These are phyloP conservation scores for Thelephora ganbajun DNA, from an alignment of 768 basidiomycete species.

Conservation along the genomic window DNA sequence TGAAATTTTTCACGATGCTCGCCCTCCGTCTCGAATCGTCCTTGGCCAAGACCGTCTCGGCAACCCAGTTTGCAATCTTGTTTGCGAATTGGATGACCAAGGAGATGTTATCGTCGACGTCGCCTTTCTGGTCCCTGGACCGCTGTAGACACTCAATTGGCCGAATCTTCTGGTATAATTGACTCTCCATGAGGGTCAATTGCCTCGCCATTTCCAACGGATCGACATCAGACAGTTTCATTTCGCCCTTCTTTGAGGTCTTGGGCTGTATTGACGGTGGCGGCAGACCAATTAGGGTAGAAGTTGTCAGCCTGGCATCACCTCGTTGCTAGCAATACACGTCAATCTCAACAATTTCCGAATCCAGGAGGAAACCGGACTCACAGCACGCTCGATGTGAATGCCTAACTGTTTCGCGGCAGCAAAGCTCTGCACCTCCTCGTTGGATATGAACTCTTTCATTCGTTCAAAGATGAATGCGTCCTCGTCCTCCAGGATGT, in stretches of 20 bases:
- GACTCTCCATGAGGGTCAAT: slow-evolving; percentile 82
- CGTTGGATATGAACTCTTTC: slow-evolving; percentile 60
- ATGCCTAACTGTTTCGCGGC: slow-evolving; percentile 65
- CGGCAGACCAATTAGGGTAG: slow-evolving; percentile 40
- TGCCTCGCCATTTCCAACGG: slow-evolving; percentile 85
- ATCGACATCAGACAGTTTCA: slow-evolving; percentile 79
- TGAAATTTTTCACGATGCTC: slow-evolving; percentile 74
- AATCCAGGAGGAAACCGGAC: slow-evolving; percentile 16
- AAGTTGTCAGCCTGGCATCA: slow-evolving; percentile 42
- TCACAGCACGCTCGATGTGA: slow-evolving; percentile 68
- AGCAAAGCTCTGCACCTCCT: slow-evolving; percentile 46
- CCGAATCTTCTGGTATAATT: slow-evolving; percentile 75
- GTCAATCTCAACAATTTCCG: background rate
- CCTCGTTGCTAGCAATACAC: slow-evolving; percentile 23
- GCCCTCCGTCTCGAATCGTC: slow-evolving; percentile 81
- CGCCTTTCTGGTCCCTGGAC: slow-evolving; percentile 59
- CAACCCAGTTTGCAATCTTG: slow-evolving; percentile 90
- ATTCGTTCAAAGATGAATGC: slow-evolving; percentile 69
- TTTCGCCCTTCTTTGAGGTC: slow-evolving; percentile 34
- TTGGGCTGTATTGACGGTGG: slow-evolving; percentile 70
- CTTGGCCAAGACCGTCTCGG: slow-evolving; percentile 63
- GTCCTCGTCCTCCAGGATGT: slow-evolving; percentile 80
- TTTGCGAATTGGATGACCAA: slow-evolving; percentile 82
- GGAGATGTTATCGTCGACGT: slow-evolving; percentile 72
- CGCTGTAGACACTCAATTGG: slow-evolving; percentile 84